Evolutionary conservation across 2,329 filamentous ascomycete species (phyloP).

Genomic region (Metarhizium anisopliae): DNA sequence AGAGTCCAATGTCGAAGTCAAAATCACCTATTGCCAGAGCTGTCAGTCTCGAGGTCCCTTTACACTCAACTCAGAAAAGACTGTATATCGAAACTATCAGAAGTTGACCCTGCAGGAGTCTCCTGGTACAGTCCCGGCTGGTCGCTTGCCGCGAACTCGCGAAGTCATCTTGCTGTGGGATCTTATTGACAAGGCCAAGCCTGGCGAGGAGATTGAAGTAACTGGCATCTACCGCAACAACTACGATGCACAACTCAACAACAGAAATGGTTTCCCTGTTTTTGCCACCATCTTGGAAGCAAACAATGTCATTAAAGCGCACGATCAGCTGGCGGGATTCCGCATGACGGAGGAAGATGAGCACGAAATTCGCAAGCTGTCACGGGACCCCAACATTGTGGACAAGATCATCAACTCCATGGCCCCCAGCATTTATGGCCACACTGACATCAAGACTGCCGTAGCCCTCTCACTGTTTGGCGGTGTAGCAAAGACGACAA

Average conservation of each 20-base stretch:
- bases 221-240: slow-evolving; percentile 97
- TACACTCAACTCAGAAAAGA: slow-evolving; percentile 93
- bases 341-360: slow-evolving; percentile 92
- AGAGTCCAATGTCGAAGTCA: slow-evolving; percentile 92
- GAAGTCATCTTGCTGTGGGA: slow-evolving; percentile 97
- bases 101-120: slow-evolving; percentile 96
- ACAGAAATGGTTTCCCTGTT: slow-evolving; percentile 96
- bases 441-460: slow-evolving; percentile 94
- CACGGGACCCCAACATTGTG: slow-evolving; percentile 81
- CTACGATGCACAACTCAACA: slow-evolving; percentile 95
- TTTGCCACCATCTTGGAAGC: slow-evolving; percentile 97
- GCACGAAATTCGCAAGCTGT: slow-evolving; percentile 77
- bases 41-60: slow-evolving; percentile 95
- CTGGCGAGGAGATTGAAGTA: slow-evolving; percentile 94
- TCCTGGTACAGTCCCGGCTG: slow-evolving; percentile 90
- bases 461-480: slow-evolving; percentile 91
- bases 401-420: slow-evolving; percentile 91
- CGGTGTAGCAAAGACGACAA: slow-evolving; percentile 84
- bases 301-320: slow-evolving; percentile 93
- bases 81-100: slow-evolving; percentile 97
- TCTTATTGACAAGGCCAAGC: slow-evolving; percentile 92
- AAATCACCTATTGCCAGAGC: slow-evolving; percentile 91
- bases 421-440: slow-evolving; percentile 94
- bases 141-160: slow-evolving; percentile 82
- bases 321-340: slow-evolving; percentile 96